Base-by-base conservation (phyloP, 768 basidiomycete genomes). In the Melanogaster broomeanus region DNA sequence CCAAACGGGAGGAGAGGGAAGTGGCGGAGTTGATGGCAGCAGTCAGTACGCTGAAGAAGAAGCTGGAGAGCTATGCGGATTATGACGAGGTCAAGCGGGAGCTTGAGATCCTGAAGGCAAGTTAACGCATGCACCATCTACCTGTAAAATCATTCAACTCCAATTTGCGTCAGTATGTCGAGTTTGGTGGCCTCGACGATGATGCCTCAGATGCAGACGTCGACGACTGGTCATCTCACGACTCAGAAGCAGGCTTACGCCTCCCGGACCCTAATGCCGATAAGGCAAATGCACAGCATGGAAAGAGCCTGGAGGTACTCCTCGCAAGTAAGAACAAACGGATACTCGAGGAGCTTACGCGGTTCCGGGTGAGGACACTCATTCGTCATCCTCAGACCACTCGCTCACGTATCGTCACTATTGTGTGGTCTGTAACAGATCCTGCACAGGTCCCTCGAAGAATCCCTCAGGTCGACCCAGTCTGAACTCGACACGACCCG, bases 41-140 rank as follows among this genome's bases (percentile, higher is more conserved):
- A 69, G 74, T 87, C 5, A 87, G 88, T 15, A 77, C 77, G 42
- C 75, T 95, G 2, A 85, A 80, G 64, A 70, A 74, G 30, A 85
- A 84, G 57, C 72, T 98, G 33, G 84, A 82, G 61, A 82, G 82
- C 57, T 90, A 87, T 54, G 68, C 68, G 15, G 93, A 99, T 68
- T 98, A 99, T 61, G 96, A 98, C 62, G 95, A 98, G 72, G 85
- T 98, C 64, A 98, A 98, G 74, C 87, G 97, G 24, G 97, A 99
- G 67, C 78, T 99, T 25, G 94, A 94, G 64, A 98, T 99, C 57
- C 91, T 98, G 92, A 98, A 99, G 84, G 97, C 91, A 43, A 41
- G 72, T 63, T 12, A 2, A 9, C 12, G 9, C 10, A 9, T 15
- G 8, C 12, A 8, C 24, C n/a, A 4, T 25, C 4, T 2, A 6